Percentiles rank a stretch among this genome's conserved stretches.
phyloP scores from a whole-genome alignment of 1,139 yeast species.

The Wickerhamomyces sp. region DNA sequence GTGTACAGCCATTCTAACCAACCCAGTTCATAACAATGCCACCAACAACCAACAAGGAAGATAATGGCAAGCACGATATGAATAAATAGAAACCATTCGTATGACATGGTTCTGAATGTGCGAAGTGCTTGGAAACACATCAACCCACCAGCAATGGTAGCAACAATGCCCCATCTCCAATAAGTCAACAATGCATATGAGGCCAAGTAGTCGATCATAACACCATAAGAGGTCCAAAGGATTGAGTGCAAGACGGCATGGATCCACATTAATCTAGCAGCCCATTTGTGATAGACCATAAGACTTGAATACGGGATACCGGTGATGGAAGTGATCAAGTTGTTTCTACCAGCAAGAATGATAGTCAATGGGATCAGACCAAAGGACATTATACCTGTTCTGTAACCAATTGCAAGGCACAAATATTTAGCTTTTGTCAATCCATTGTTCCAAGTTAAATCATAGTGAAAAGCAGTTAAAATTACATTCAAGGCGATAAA shows the following conservation, averaged over 20 bases:
- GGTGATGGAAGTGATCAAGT: constrained; percentile 52
- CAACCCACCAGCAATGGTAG: constrained; percentile 28
- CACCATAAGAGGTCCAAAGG: constrained; percentile 35
- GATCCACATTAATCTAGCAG: constrained; percentile 39
- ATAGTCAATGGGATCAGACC: constrained; percentile 45
- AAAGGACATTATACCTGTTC: constrained; percentile 48
- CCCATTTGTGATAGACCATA: constrained; percentile 59
- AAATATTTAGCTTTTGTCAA: constrained; percentile 35
- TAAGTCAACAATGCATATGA: constrained; percentile 4
- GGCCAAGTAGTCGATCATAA: constrained; percentile 10
- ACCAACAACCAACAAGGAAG: constrained; percentile 55
- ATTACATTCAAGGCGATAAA: constrained; percentile 43
- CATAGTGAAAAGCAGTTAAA: constrained; percentile 36
- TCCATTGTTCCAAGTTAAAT: constrained; percentile 25
- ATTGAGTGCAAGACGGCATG: constrained; percentile 41
- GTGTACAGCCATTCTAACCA: constrained; percentile 45
- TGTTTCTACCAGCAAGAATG: constrained; percentile 61
- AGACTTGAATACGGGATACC: constrained; percentile 60
- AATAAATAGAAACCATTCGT: constrained; percentile 56
- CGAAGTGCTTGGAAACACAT: constrained; percentile 45
- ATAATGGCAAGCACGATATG: constrained; percentile 57
- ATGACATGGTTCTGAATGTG: constrained; percentile 48
- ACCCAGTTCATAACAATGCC: constrained; percentile 44
- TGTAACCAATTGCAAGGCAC: constrained; percentile 52
- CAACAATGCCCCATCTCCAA: constrained; percentile 43